Evolutionary conservation across 2,329 filamentous ascomycete species (phyloP), one percentile per base, ranked within the genome.

Genomic region (Arthrinium phaeospermum): DNA sequence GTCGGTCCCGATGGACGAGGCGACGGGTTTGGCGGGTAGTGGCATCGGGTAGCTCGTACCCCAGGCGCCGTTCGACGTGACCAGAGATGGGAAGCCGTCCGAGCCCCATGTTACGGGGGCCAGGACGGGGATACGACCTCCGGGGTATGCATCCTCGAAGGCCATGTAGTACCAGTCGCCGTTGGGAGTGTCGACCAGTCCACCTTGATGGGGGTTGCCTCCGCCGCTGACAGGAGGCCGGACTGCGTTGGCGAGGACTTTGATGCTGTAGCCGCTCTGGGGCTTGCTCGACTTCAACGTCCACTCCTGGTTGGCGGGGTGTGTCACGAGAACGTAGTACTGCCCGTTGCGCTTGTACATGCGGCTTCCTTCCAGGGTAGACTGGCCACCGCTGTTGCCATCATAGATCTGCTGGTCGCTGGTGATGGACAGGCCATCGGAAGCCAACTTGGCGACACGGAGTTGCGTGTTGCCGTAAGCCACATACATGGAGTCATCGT

Each of bases 111-210:
- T 84, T 1, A 91, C 77, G 0, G 89, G 89, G 0, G 89, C 89
- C 3, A 90, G 79, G 1, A 90, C 87, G 0, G 90, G 90, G 14
- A 90, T 84, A 30, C 89, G 84, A 0, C 89, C 90, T 4, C 83
- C 85, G 0, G 90, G 89, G 73, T 89, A 91, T 0, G 85, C 82
- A 77, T 87, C 86, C 4, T 85, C 81, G 77, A 91, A 91, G 0
- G 87, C 85, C 79, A 90, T 86, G 74, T 88, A 91, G 76, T 89
- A 90, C 89, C 89, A 91, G 16, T 86, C 80, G 0, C 86, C 87
- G 16, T 83, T 77, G 0, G 84, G 82, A 0, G 87, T 88, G 70
- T 88, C 81, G 5, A 91, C 83, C 1, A 91, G 79, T 27, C 87
- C 86, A 1, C 89, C 89, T 77, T 91, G 90, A 74, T 90, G 86